Percentiles rank a stretch among this genome's conserved stretches.
These are phyloP conservation scores for Petunia axillaris DNA, from an alignment of 257 asterid species.

Conservation along the genomic window DNA sequence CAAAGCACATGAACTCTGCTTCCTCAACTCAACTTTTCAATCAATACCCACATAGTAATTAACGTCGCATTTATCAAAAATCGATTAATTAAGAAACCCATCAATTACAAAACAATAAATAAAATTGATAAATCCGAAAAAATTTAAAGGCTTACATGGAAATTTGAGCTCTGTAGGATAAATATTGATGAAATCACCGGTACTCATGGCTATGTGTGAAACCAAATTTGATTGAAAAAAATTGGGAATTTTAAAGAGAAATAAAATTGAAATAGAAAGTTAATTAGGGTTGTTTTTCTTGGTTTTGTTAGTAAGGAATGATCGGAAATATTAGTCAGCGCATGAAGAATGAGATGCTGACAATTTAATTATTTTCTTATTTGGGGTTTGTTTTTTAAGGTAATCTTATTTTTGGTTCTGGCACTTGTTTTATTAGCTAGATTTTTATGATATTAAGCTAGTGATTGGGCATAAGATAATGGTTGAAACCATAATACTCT, in stretches of 20 bases:
- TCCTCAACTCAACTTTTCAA: conserved; percentile 74
- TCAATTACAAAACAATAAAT: conserved; percentile 28
- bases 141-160: conserved; percentile 56
- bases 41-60: conserved; percentile 20
- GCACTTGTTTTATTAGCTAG: neutral
- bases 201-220: conserved; percentile 41
- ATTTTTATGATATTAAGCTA: neutral
- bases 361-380: neutral
- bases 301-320: neutral
- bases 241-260: neutral
- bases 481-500: too few species aligned
- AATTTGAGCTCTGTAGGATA: conserved; percentile 82
- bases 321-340: conserved; percentile 22
- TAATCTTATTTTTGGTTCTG: neutral
- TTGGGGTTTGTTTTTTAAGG: neutral
- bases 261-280: neutral
- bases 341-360: neutral
- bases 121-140: neutral
- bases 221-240: neutral
- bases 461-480: too few species aligned
- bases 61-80: neutral
- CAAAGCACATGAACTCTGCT: conserved; percentile 78
- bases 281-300: neutral
- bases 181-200: conserved; percentile 70
- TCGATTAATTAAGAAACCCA: conserved; percentile 24